These are phyloP conservation scores for Anthracocystis setariae DNA, from an alignment of 1,284 basidiomycete genomes.

Conservation along the genomic window DNA sequence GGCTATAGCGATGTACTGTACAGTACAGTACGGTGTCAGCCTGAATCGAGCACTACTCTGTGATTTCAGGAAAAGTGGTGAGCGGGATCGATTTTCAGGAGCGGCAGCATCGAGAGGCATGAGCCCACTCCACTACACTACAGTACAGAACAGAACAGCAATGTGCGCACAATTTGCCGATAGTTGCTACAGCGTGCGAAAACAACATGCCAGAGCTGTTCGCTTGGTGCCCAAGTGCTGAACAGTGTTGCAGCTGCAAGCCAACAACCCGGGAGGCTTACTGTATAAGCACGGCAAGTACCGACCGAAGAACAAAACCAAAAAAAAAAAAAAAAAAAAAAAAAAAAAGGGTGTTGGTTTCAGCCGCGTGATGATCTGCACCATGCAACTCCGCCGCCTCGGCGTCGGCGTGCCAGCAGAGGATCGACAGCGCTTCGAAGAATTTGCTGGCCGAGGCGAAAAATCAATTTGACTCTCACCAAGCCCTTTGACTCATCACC, in stretches of 20 bases:
- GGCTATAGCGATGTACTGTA: no score
- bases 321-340: background rate
- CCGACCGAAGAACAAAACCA: background rate
- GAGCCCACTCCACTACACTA: no score
- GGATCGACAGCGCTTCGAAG: background rate
- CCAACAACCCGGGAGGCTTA: no score
- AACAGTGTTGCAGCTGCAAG: background rate
- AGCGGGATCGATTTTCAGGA: no score
- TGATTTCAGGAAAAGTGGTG: no score
- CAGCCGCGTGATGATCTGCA: slow-evolving; percentile 17
- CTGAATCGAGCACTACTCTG: no score
- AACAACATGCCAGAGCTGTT: slow-evolving; percentile 14
- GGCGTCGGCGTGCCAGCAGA: slow-evolving; percentile 7
- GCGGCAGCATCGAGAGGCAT: slow-evolving; percentile 1
- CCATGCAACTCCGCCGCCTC: slow-evolving; percentile 16
- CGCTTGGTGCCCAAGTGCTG: background rate
- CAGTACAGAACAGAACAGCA: no score
- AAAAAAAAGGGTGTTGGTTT: slow-evolving; percentile 31
- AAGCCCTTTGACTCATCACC: no score
- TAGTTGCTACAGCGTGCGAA: background rate
- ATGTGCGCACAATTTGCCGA: slow-evolving; percentile 16
- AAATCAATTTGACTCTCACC: no score
- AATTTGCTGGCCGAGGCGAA: background rate
- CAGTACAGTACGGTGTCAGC: no score
- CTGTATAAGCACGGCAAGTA: slow-evolving; percentile 22